Percentiles rank a stretch among this genome's conserved stretches.
Evolutionary conservation across 768 basidiomycete genomes (phyloP).

Genomic region (Amanita polypyramis): DNA sequence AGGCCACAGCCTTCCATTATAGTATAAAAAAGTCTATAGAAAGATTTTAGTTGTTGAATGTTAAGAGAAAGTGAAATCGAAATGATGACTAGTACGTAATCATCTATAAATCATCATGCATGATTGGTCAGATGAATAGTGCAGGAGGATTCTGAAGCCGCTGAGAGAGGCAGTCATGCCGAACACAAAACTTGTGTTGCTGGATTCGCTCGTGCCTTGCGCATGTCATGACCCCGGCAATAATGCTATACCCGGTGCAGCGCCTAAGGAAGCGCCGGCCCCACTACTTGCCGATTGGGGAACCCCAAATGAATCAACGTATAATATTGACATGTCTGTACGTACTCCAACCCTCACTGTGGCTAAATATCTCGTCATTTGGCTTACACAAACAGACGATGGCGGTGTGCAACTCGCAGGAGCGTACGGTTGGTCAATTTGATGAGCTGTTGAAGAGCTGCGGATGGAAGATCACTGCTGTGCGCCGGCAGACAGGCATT

Average conservation of each 20-base stretch:
- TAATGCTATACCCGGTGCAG: slow-evolving; percentile 14
- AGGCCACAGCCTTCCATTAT: too few relatives aligned
- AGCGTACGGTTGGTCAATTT: slow-evolving; percentile 26
- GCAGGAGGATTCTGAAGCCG: slow-evolving; percentile 19
- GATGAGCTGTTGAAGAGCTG: slow-evolving; percentile 15
- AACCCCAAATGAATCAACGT: slow-evolving; percentile 23
- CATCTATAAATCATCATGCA: too few relatives aligned
- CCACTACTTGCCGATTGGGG: slow-evolving; percentile 31
- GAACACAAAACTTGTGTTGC: too few relatives aligned
- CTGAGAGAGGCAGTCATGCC: slow-evolving; percentile 21
- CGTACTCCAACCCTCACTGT: slow-evolving; percentile 6
- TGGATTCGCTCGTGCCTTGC: slow-evolving; percentile 12
- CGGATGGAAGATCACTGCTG: slow-evolving; percentile 24
- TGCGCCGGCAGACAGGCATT: slow-evolving; percentile 15
- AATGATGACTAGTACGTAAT: too few relatives aligned
- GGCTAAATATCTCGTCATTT: too few relatives aligned
- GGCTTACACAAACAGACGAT: slow-evolving; percentile 23
- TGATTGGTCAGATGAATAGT: slow-evolving; percentile 26
- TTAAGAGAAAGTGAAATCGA: too few relatives aligned
- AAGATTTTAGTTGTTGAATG: too few relatives aligned
- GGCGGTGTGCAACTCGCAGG: slow-evolving; percentile 25
- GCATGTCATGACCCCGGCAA: slow-evolving; percentile 11
- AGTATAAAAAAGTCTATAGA: too few relatives aligned
- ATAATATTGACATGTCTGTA: slow-evolving; percentile 25
- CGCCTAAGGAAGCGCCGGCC: slow-evolving; percentile 17